phyloP scores from a whole-genome alignment of 1,139 yeast species.

The Candida labiduridarum region DNA sequence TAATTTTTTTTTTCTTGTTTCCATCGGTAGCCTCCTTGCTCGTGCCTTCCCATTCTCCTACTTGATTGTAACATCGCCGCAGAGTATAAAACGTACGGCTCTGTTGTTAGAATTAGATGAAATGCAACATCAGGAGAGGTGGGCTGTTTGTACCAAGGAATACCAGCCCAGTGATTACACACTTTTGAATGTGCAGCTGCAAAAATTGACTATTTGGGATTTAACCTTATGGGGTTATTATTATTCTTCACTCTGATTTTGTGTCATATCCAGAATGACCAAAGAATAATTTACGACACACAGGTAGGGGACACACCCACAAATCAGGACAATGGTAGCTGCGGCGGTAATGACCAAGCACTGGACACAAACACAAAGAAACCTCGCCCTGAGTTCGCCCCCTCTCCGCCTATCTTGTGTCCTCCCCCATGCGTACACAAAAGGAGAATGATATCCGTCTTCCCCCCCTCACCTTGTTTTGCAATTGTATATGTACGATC shows the following conservation, averaged over 20 bases:
- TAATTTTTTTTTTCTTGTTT: neutral
- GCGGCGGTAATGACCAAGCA: neutral
- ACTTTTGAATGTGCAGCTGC: neutral
- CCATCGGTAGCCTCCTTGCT: neutral
- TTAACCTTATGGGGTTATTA: neutral
- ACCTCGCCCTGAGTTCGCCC: neutral
- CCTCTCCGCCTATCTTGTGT: too few species aligned
- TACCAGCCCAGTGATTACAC: too few species aligned
- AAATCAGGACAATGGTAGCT: neutral
- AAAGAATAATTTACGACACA: neutral
- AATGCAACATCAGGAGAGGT: neutral
- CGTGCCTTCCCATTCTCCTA: too few species aligned
- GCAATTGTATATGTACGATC: neutral
- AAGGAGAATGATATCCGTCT: neutral
- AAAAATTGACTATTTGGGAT: neutral
- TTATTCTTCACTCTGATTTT: neutral
- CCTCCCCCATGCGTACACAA: neutral
- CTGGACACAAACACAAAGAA: neutral
- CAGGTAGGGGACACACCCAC: neutral
- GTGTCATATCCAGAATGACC: neutral
- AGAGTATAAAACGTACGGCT: neutral
- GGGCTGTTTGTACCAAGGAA: neutral
- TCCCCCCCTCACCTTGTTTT: neutral
- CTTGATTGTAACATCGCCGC: neutral
- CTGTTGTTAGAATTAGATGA: neutral